Conservation (phyloP, 2,329 filamentous ascomycete species). For the Venturiaceae sp. region DNA sequence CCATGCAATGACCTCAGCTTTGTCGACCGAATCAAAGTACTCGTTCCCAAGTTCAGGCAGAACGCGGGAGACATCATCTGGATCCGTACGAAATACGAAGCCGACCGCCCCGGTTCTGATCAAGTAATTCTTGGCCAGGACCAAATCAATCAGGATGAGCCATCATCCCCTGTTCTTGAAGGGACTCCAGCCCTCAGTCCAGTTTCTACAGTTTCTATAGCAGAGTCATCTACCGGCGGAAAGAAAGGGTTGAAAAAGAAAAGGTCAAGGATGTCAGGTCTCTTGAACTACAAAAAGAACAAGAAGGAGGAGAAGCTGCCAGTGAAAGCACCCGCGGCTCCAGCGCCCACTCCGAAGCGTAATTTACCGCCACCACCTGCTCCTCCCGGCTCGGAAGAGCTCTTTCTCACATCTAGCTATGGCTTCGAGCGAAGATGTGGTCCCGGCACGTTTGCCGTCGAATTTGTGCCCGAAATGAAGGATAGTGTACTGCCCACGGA, state of each 20-base stretch:
- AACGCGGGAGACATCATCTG: conserved; percentile 65
- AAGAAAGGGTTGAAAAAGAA: neutral
- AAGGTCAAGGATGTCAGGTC: conserved; percentile 9
- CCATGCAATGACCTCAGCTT: conserved; percentile 58
- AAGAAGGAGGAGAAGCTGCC: neutral
- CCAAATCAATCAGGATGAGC: neutral
- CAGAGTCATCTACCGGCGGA: neutral
- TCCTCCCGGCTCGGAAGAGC: neutral
- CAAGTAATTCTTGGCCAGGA: conserved; percentile 24
- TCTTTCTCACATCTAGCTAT: neutral
- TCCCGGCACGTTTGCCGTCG: neutral
- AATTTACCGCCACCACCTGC: neutral
- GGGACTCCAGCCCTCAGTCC: neutral
- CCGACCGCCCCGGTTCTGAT: conserved; percentile 44
- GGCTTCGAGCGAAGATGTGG: neutral
- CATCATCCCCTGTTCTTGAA: neutral
- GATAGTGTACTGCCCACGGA: conserved; percentile 24
- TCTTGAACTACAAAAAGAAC: neutral
- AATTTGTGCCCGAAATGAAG: conserved; percentile 24
- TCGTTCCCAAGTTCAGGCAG: conserved; percentile 65
- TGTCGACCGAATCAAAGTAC: conserved; percentile 52
- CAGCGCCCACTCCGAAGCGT: neutral
- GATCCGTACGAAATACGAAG: conserved; percentile 67
- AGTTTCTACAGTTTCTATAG: neutral
- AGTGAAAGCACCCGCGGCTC: neutral